Percentiles rank a stretch among this genome's conserved stretches.
Conservation (phyloP, 352 stramenopile genomes). For the Globisporangium abappressorium region DNA sequence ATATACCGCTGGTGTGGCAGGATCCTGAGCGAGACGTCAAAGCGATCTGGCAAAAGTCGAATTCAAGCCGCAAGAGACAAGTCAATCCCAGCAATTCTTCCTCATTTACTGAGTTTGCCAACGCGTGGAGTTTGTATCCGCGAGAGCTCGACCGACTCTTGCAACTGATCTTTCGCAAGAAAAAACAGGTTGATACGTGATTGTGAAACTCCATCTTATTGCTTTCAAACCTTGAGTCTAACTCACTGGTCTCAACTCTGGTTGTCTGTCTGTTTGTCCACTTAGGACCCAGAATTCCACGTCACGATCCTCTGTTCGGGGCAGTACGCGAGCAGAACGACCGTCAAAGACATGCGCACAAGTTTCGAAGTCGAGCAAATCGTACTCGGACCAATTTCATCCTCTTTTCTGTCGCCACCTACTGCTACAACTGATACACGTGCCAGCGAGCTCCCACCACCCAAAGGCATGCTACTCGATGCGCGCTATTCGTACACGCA, state of each 20-base stretch:
- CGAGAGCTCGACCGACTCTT: constrained; percentile 36
- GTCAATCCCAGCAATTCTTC: background rate
- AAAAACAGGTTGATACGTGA: constrained; percentile 21
- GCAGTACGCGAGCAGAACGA: constrained; percentile 24
- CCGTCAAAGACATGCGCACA: constrained; percentile 29
- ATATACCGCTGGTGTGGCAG: constrained; percentile 45
- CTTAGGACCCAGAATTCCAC: constrained; percentile 34
- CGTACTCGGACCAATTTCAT: constrained; percentile 39
- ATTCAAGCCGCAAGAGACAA: background rate
- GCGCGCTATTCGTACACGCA: constrained; percentile 22
- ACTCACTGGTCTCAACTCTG: background rate
- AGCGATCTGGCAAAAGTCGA: constrained; percentile 19
- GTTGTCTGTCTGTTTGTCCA: background rate
- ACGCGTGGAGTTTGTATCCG: constrained; percentile 38
- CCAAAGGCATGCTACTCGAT: constrained; percentile 11
- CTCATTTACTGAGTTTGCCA: background rate
- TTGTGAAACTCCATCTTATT: background rate
- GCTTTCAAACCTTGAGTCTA: background rate
- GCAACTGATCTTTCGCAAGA: constrained; percentile 34
- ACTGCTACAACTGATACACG: background rate
- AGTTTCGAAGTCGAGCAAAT: constrained; percentile 44
- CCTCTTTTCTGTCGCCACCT: constrained; percentile 7
- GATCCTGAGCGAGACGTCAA: constrained; percentile 14
- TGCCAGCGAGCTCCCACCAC: constrained; percentile 6
- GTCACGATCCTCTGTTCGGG: constrained; percentile 47